A percentile compares a stretch with the other conserved stretches of the same genome.
Conservation (phyloP, 1,284 basidiomycete species). For the Schizopora paradoxa region DNA sequence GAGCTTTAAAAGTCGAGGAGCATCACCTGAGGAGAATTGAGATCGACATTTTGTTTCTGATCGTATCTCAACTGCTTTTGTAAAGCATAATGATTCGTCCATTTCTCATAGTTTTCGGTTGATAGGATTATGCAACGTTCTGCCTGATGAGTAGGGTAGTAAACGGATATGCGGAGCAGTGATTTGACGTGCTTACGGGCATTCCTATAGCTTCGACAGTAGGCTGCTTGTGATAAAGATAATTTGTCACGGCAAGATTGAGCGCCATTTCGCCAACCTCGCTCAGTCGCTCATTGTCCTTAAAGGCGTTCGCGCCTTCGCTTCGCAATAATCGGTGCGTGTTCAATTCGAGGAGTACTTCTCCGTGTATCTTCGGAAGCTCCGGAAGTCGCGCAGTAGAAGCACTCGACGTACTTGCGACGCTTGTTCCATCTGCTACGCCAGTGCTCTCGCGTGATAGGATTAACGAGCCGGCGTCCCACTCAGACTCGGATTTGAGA, state of each 20-base stretch:
- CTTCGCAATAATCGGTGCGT: conserved; percentile 60
- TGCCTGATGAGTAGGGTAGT: conserved; percentile 28
- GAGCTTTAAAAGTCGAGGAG: neutral
- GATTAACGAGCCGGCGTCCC: too few species aligned
- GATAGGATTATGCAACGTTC: conserved; percentile 35
- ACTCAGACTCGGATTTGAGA: too few species aligned
- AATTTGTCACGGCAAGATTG: conserved; percentile 42
- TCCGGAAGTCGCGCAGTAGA: conserved; percentile 32
- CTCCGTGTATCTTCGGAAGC: conserved; percentile 40
- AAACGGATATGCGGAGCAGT: conserved; percentile 17
- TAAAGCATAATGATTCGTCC: conserved; percentile 54
- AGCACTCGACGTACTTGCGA: too few species aligned
- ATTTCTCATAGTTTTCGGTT: conserved; percentile 44
- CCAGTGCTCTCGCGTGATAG: too few species aligned
- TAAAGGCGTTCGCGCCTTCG: conserved; percentile 29
- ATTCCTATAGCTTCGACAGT: conserved; percentile 44
- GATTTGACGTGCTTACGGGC: conserved; percentile 31
- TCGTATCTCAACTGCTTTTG: conserved; percentile 50
- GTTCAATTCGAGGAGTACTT: conserved; percentile 58
- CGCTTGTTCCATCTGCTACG: too few species aligned
- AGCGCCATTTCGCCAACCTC: conserved; percentile 49
- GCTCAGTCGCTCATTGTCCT: conserved; percentile 54
- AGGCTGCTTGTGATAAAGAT: conserved; percentile 51
- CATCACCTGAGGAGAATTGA: conserved; percentile 47
- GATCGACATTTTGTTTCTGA: conserved; percentile 36